Evolutionary conservation across 148 eudicot species (phyloP).

Genomic region (Spergularia marina): DNA sequence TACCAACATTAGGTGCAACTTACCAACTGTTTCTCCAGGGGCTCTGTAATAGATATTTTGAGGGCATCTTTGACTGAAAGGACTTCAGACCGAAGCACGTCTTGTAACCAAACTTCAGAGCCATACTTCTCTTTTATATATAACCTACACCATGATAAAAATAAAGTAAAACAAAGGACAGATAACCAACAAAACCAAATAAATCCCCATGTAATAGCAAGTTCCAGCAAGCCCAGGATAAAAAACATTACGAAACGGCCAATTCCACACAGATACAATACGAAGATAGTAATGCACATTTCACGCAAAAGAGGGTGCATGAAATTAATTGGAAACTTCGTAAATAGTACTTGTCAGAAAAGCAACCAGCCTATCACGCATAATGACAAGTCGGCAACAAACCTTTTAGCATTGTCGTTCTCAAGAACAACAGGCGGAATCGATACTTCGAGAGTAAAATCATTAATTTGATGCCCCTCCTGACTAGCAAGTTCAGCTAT

Average conservation of each 20-base stretch:
- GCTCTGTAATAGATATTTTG: slow-evolving; percentile 49
- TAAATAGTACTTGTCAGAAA: not conserved
- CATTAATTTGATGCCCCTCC: slow-evolving; percentile 49
- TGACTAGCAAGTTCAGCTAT: slow-evolving; percentile 50
- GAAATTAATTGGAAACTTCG: not conserved
- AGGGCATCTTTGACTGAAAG: slow-evolving; percentile 68
- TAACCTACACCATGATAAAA: slow-evolving; percentile 34
- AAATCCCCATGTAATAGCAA: slow-evolving; percentile 2
- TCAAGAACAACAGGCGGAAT: slow-evolving; percentile 54
- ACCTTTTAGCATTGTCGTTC: slow-evolving; percentile 69
- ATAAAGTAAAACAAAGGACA: not conserved
- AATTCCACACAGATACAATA: not conserved
- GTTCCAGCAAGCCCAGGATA: not conserved
- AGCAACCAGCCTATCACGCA: slow-evolving; percentile 1
- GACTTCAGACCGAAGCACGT: slow-evolving; percentile 41
- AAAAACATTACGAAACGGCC: not conserved
- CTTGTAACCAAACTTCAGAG: slow-evolving; percentile 67
- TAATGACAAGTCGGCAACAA: slow-evolving; percentile 18
- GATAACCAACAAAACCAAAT: not conserved
- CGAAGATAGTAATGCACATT: not conserved
- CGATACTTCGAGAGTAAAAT: slow-evolving; percentile 76
- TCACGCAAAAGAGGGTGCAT: not conserved
- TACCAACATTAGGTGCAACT: slow-evolving; percentile 18
- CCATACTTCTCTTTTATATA: slow-evolving; percentile 60
- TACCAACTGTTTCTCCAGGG: slow-evolving; percentile 65